Evolutionary conservation across 1,284 basidiomycete species (phyloP).

Genomic region (Ganoderma meredithae): DNA sequence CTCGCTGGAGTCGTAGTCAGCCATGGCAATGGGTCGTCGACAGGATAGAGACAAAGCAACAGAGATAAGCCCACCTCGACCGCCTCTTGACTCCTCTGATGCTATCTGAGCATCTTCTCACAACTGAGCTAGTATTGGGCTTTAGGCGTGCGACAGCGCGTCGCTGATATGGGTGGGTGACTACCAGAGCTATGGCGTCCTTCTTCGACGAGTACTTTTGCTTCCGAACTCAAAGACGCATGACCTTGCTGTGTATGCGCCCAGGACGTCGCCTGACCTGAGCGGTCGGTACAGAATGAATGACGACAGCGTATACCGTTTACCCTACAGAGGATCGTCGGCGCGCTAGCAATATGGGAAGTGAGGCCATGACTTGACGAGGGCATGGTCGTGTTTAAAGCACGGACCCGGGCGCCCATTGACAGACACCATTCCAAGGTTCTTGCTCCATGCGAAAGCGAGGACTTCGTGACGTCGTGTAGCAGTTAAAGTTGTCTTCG

Average conservation of each 20-base stretch:
- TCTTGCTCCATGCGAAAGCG: not conserved
- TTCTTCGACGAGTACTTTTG: not conserved
- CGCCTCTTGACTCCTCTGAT: not conserved
- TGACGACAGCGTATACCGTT: not conserved
- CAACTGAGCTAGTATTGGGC: not conserved
- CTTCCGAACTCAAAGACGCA: not conserved
- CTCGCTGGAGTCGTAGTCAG: not conserved
- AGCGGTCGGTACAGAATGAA: not conserved
- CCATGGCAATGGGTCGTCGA: not conserved
- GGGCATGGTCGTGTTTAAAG: not conserved
- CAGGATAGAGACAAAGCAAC: not conserved
- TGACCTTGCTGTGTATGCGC: not conserved
- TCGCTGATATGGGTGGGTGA: not conserved
- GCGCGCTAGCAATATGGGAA: not conserved
- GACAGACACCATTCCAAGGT: not conserved
- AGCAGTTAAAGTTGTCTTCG: not conserved
- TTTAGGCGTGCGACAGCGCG: not conserved
- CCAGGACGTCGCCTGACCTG: not conserved
- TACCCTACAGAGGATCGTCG: too few relatives aligned
- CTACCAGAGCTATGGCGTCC: not conserved
- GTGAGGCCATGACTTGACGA: not conserved
- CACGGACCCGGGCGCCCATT: not conserved
- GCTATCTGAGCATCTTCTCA: not conserved
- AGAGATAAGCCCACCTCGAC: not conserved
- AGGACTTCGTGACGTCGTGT: not conserved